Percentiles rank a stretch among this genome's conserved stretches.
Conservation (phyloP, 1,284 basidiomycete species). For the Trichosporon sp. region DNA sequence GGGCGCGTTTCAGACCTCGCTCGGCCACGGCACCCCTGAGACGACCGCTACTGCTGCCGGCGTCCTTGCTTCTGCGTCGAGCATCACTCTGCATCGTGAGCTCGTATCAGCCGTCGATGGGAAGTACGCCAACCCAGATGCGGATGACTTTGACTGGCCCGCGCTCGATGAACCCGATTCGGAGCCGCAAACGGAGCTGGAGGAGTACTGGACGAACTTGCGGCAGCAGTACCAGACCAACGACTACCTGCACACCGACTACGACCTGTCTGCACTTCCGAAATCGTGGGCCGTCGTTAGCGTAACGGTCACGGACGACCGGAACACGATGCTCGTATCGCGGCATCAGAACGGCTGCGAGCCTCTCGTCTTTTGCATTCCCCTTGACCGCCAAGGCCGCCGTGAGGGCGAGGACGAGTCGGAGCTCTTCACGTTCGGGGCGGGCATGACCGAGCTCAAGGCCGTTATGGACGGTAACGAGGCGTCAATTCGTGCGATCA, state of each 20-base stretch:
- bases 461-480: conserved; percentile 72
- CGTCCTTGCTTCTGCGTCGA: conserved; percentile 58
- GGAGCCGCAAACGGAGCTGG: conserved; percentile 2
- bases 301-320: conserved; percentile 75
- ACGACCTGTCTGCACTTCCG: conserved; percentile 55
- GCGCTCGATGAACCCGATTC: conserved; percentile 41
- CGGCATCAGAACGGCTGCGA: conserved; percentile 62
- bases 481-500: conserved; percentile 46
- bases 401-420: conserved; percentile 71
- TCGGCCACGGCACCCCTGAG: conserved; percentile 57
- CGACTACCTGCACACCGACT: conserved; percentile 46
- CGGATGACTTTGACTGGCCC: conserved; percentile 58
- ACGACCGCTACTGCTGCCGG: conserved; percentile 57
- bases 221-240: conserved; percentile 53
- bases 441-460: conserved; percentile 65
- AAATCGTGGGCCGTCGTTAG: conserved; percentile 77
- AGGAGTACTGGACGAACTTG: conserved; percentile 46
- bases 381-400: conserved; percentile 69
- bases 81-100: conserved; percentile 73
- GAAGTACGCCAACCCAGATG: conserved; percentile 51
- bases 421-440: conserved; percentile 65
- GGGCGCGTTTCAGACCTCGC: conserved; percentile 67
- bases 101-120: conserved; percentile 46
- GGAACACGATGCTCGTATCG: conserved; percentile 74
- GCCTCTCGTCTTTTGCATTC: conserved; percentile 80